Evolutionary conservation across 2,329 filamentous ascomycete genomes (phyloP), one percentile per base, ranked within the genome.

Genomic region (Ceratocystis albifundus): DNA sequence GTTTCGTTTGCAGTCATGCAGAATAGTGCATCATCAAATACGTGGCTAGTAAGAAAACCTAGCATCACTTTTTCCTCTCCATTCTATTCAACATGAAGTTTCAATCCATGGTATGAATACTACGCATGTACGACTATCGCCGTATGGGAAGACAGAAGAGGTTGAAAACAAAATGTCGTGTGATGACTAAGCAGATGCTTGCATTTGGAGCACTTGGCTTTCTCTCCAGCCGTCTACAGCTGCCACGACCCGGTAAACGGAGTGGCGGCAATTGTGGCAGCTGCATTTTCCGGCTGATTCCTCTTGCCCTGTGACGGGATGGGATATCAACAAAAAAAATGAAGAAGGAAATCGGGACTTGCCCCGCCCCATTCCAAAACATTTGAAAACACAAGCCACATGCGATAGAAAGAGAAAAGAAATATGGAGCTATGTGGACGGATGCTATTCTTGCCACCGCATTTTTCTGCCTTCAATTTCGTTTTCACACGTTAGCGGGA

Each of bases 1-100:
- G 48, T 25, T 53, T 53, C 20, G 48, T 53, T 53, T 53, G 48
- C 8, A 53, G 48, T 28, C 20, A 53, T 53, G 48, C 48, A 53
- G 6, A 36, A 50, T 53, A 17, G 48, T 25, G 20, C 48, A 53
- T 53, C 48, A 25, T 53, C 48, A 25, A 12, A 22, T 53, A 53
- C 20, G 48, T 53, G 20, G 32, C 32, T 36, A 25, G 48, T 53
- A 12, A 53, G 46, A 50, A 53, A 53, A 15, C 7, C 20, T 28
- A 53, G 48, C 48, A 53, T 53, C 12, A 10, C 5, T 25, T 53
- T 22, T 53, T 12, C 32, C 10, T 10, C 32, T 36, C 32, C 10
- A 8, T 36, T 12, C 32, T 53, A 15, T 22, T 53, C 20, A 53
- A 20, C 48, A 17, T 20, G 20, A 8, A 12, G 2, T 53, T 53